Conservation (phyloP, 192 early-diverging fungal genomes). For the Coemansia interrupta region DNA sequence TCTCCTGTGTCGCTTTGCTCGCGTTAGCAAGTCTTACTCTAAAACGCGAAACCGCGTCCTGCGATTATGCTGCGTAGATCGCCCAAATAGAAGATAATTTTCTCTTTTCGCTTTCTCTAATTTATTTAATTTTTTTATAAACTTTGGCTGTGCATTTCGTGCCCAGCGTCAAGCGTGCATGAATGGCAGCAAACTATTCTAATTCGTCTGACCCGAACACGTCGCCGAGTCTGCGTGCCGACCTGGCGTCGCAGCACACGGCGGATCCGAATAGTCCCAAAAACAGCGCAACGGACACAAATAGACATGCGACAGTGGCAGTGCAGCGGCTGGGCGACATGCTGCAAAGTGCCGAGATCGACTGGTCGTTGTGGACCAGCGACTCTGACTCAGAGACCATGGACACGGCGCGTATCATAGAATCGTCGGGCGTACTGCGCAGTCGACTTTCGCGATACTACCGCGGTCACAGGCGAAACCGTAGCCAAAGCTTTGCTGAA, state of each 20-base stretch:
- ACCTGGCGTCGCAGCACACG: no score
- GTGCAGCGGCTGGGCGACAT: background rate
- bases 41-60: no score
- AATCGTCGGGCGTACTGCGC: background rate
- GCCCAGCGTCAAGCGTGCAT: no score
- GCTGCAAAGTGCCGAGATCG: background rate
- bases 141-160: background rate
- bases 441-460: conserved; percentile 4
- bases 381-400: conserved; percentile 7
- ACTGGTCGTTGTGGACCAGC: conserved; percentile 6
- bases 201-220: background rate
- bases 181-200: no score
- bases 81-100: no score
- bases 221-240: background rate
- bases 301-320: background rate
- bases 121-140: background rate
- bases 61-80: no score
- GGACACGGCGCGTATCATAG: conserved; percentile 3
- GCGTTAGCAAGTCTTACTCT: no score
- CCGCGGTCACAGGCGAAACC: background rate
- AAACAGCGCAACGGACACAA: background rate
- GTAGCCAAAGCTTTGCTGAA: background rate
- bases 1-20: no score
- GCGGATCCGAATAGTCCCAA: background rate
- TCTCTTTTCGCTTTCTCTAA: background rate